phyloP scores from a whole-genome alignment of 768 basidiomycete species.

The Tylopilus sp. region DNA sequence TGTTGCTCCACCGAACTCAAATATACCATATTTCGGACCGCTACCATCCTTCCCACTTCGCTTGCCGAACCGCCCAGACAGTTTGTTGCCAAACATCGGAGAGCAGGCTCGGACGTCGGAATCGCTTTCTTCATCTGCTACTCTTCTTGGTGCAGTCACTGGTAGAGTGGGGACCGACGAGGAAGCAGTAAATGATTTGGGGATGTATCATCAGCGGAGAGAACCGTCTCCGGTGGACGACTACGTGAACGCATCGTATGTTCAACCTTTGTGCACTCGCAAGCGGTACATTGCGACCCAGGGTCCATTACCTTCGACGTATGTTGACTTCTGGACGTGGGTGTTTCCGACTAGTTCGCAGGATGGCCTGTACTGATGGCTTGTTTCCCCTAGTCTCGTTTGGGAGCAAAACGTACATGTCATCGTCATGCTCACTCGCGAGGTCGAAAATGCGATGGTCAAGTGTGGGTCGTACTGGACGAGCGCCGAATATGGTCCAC shows the following conservation, averaged over 20 bases:
- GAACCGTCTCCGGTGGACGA: conserved; percentile 58
- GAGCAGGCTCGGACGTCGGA: conserved; percentile 7
- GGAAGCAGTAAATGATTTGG: background rate
- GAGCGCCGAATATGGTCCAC: conserved; percentile 62
- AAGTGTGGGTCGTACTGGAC: conserved; percentile 94
- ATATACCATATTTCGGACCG: conserved; percentile 2
- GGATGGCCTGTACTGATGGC: conserved; percentile 3
- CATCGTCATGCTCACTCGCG: conserved; percentile 95
- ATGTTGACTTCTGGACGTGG: conserved; percentile 91
- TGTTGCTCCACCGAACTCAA: background rate
- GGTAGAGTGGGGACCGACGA: background rate
- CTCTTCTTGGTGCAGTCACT: background rate
- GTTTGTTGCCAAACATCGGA: conserved; percentile 16
- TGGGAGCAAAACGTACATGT: conserved; percentile 96
- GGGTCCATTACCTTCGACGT: conserved; percentile 88
- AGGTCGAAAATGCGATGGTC: conserved; percentile 81
- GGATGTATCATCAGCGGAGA: conserved; percentile 7
- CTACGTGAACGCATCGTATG: conserved; percentile 93
- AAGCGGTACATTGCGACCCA: conserved; percentile 94
- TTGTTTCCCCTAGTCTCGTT: conserved; percentile 51
- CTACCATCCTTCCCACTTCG: conserved; percentile 17
- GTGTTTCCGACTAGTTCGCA: conserved; percentile 29
- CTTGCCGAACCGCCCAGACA: conserved; percentile 13
- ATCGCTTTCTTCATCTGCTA: background rate
- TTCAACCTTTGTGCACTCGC: conserved; percentile 80